phyloP scores from a whole-genome alignment of 306 rosid species.

The Medicago arabica region DNA sequence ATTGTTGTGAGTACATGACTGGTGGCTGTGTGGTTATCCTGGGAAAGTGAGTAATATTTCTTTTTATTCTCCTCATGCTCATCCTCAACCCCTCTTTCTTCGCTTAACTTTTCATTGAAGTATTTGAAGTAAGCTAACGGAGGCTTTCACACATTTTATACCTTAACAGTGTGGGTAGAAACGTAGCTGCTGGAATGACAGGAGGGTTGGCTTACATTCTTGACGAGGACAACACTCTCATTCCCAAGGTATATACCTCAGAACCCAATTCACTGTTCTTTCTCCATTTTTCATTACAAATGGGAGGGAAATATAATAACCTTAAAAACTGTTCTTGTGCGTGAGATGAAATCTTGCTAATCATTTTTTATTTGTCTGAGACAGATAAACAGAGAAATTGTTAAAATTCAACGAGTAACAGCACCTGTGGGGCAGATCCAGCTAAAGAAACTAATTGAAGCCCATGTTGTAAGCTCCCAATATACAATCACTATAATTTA shows the following conservation, averaged over 20 bases:
- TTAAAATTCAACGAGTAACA: conserved; percentile 85
- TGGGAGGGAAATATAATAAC: background rate
- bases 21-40: conserved; percentile 95
- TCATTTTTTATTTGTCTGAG: conserved; percentile 26
- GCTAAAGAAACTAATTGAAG: conserved; percentile 90
- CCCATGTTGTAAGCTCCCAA: conserved; percentile 88
- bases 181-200: conserved; percentile 99
- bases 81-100: background rate
- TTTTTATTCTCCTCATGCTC: conserved; percentile 33
- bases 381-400: conserved; percentile 95
- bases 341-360: conserved; percentile 10
- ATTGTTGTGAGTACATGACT: conserved; percentile 97
- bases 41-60: conserved; percentile 84
- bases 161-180: conserved; percentile 93
- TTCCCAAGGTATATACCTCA: conserved; percentile 78
- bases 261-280: conserved; percentile 6
- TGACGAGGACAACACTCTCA: conserved; percentile 83
- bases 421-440: conserved; percentile 95
- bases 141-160: conserved; percentile 41
- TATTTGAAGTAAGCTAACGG: conserved; percentile 26
- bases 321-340: conserved; percentile 4
- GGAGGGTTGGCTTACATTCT: conserved; percentile 98
- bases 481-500: conserved; percentile 31
- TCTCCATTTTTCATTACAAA: conserved; percentile 1
- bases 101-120: conserved; percentile 28